Conservation (phyloP, 179 eudicot species). For the Silene noctiflora region DNA sequence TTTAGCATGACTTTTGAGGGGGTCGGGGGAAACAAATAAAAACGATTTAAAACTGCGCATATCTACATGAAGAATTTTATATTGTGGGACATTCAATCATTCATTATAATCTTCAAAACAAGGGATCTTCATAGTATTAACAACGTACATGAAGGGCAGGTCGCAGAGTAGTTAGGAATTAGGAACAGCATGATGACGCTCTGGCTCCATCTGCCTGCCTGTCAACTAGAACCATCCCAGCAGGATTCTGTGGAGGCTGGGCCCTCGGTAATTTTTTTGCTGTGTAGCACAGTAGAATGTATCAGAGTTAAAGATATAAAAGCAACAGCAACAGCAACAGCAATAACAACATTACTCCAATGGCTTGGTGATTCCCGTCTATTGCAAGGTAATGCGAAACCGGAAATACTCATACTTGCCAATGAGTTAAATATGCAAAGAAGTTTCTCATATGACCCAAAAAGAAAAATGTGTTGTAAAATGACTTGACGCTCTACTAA, state of each 20-base stretch:
- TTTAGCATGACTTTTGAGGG: neutral
- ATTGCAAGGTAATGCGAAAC: neutral
- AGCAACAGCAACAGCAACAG: too few relatives aligned
- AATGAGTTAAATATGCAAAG: neutral
- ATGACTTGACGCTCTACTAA: neutral
- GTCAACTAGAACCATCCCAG: slow-evolving; percentile 93
- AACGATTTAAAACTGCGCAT: too few relatives aligned
- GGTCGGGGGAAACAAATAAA: too few relatives aligned
- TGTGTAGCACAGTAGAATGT: slow-evolving; percentile 26
- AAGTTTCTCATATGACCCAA: neutral
- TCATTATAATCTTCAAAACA: too few relatives aligned
- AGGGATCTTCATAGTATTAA: neutral
- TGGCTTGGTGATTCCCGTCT: neutral
- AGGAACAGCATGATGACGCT: slow-evolving; percentile 79
- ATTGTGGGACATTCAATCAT: neutral
- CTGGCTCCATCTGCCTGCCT: slow-evolving; percentile 71
- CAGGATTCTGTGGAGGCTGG: slow-evolving; percentile 82
- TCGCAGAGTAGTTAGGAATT: slow-evolving; percentile 39
- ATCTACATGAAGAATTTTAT: neutral
- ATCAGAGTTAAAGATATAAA: slow-evolving; percentile 5
- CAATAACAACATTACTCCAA: neutral
- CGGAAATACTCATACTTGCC: neutral
- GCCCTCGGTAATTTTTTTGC: slow-evolving; percentile 90
- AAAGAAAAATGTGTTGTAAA: neutral
- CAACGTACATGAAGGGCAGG: slow-evolving; percentile 16